phyloP scores from a whole-genome alignment of 2,329 filamentous ascomycete genomes.

The Xylaria hypoxylon region DNA sequence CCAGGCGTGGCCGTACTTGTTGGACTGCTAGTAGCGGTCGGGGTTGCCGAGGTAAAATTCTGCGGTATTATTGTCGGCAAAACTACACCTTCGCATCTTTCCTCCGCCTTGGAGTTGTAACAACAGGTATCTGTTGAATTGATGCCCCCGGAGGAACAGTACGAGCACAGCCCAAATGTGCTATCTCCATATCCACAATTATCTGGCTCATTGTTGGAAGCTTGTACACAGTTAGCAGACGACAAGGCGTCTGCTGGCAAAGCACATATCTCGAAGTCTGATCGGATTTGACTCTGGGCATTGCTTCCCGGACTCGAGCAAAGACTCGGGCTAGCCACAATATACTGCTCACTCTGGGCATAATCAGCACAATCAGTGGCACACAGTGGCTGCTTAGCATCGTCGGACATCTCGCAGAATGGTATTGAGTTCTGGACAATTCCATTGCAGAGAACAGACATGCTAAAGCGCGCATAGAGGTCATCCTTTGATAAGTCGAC shows the following conservation, averaged over 20 bases:
- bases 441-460: conserved; percentile 90
- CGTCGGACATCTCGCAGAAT: conserved; percentile 73
- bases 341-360: conserved; percentile 88
- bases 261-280: conserved; percentile 92
- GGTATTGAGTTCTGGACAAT: conserved; percentile 89
- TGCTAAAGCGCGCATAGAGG: conserved; percentile 93
- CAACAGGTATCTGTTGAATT: conserved; percentile 98
- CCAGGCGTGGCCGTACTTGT: conserved; percentile 49
- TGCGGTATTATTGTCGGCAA: conserved; percentile 81
- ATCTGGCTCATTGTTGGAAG: conserved; percentile 80
- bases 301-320: conserved; percentile 75
- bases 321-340: conserved; percentile 78
- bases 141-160: conserved; percentile 83
- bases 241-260: conserved; percentile 84
- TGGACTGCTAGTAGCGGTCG: conserved; percentile 61
- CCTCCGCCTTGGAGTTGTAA: conserved; percentile 80
- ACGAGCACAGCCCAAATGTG: conserved; percentile 83
- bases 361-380: conserved; percentile 89
- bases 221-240: conserved; percentile 77
- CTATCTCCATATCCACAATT: conserved; percentile 87
- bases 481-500: conserved; percentile 81
- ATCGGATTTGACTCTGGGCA: conserved; percentile 81
- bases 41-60: conserved; percentile 63
- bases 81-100: conserved; percentile 78
- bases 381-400: conserved; percentile 80